Base-by-base conservation (phyloP, 2,329 filamentous ascomycete species). In the Trichoderma polysporum region DNA sequence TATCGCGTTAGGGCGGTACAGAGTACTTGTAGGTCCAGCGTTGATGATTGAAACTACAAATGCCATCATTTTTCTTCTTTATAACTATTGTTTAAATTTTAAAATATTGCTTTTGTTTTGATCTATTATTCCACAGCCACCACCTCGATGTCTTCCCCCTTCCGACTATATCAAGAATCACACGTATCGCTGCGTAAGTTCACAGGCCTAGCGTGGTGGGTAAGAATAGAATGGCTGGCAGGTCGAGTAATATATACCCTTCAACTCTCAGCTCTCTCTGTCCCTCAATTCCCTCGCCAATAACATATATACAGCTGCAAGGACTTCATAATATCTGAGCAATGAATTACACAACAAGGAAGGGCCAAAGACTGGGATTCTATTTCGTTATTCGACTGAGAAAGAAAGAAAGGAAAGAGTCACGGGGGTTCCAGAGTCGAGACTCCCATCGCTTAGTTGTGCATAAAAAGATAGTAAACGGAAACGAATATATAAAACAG, bases 1-100 rank as follows among this genome's bases (percentile, higher is more conserved):
- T 33, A 47, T 47, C 17, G 54, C 54, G 35, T 57, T 57, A 57
- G 54, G 54, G 54, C n/a, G 56, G 56, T 33, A 47, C n/a, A 27
- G 10, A 31, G 27, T 59, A 59, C 56, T 22, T 59, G 15, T 35
- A 57, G 39, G 41, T 15, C 22, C n/a, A 22, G 41, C 9, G n/a
- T n/a, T 45, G 41, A 19, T 19, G n/a, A 9, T 10, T 17, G 22
- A 45, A 45, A 19, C 41, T 19, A 45, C 41, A 45, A 17, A 39
- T 39, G n/a, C 22, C 5, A 15, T 3, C 6, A 22, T 10, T 4
- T 45, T 4, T 22, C 41, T 45, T 45, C 41, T 19, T 1, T 45
- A 22, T 22, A 19, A 22, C 22, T 19, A 45, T 45, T 22, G 19
- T 41, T 45, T 22, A 45, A 4, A n/a, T 22, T 45, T 45, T 10